Evolutionary conservation across 306 rosid species (phyloP).

Genomic region (Trifolium subterraneum): DNA sequence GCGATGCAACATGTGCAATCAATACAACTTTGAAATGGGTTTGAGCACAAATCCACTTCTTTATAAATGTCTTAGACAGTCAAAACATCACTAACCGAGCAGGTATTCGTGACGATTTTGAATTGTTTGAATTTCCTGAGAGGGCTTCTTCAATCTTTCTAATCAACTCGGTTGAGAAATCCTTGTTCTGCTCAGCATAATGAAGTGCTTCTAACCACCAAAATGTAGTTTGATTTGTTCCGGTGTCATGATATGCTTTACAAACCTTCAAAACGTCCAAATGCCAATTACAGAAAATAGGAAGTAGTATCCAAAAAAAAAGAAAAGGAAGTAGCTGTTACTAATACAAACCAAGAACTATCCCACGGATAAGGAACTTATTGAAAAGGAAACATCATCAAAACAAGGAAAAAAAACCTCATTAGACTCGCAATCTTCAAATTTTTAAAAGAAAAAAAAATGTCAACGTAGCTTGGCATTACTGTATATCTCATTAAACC

Average conservation of each 20-base stretch:
- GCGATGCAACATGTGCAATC: conserved; percentile 19
- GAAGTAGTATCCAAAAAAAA: too few relatives aligned
- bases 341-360: neutral
- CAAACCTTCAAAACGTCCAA: conserved; percentile 61
- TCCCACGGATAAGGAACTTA: neutral
- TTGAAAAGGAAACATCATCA: conserved; percentile 21
- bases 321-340: neutral
- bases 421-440: conserved; percentile 5
- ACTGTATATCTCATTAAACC: neutral
- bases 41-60: conserved; percentile 23
- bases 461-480: conserved; percentile 6
- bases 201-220: conserved; percentile 97
- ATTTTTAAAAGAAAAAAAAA: conserved; percentile 29
- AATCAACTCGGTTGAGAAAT: conserved; percentile 66
- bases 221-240: conserved; percentile 47
- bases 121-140: conserved; percentile 65
- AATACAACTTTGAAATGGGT: conserved; percentile 27
- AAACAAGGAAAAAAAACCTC: conserved; percentile 21
- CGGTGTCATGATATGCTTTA: conserved; percentile 49
- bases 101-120: conserved; percentile 64
- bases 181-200: conserved; percentile 79
- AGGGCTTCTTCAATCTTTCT: conserved; percentile 92
- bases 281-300: conserved; percentile 17
- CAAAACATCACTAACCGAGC: conserved; percentile 63
- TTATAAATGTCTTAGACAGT: conserved; percentile 21